Evolutionary conservation across 2,329 filamentous ascomycete genomes (phyloP).

Genomic region (Diaporthe sp.): DNA sequence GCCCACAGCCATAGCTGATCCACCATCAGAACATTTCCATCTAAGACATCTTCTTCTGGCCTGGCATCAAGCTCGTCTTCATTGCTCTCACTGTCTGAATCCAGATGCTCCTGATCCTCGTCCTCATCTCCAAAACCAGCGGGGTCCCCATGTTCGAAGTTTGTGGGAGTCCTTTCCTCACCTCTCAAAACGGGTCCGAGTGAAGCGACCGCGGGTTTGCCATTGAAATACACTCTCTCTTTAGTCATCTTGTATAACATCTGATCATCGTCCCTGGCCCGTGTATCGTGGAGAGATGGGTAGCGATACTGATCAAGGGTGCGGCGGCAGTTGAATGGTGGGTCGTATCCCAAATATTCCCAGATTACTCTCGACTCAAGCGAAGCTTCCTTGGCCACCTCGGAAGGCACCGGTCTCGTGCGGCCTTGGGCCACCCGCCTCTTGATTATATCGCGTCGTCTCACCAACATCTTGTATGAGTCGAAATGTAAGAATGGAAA

Average conservation of each 20-base stretch:
- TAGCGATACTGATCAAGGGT: conserved; percentile 73
- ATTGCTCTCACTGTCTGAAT: conserved; percentile 19
- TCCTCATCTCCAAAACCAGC: conserved; percentile 16
- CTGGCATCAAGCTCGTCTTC: not conserved
- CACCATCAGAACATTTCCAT: conserved; percentile 71
- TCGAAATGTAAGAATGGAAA: conserved; percentile 70
- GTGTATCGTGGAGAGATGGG: conserved; percentile 67
- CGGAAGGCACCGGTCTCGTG: conserved; percentile 63
- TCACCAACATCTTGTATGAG: conserved; percentile 66
- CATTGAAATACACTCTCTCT: conserved; percentile 42
- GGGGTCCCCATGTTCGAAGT: not conserved
- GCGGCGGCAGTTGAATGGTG: conserved; percentile 68
- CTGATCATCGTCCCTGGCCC: conserved; percentile 70
- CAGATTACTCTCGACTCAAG: conserved; percentile 69
- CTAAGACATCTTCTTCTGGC: conserved; percentile 47
- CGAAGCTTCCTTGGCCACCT: conserved; percentile 63
- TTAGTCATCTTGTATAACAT: conserved; percentile 74
- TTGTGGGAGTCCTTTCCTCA: not conserved
- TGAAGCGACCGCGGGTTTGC: not conserved
- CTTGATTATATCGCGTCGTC: conserved; percentile 64
- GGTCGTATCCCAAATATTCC: conserved; percentile 69
- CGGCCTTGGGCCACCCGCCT: conserved; percentile 63
- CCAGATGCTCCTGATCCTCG: not conserved
- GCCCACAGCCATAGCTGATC: conserved; percentile 72
- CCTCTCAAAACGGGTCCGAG: not conserved